Conservation (phyloP, 2,329 filamentous ascomycete species). For the Madurella mycetomatis region DNA sequence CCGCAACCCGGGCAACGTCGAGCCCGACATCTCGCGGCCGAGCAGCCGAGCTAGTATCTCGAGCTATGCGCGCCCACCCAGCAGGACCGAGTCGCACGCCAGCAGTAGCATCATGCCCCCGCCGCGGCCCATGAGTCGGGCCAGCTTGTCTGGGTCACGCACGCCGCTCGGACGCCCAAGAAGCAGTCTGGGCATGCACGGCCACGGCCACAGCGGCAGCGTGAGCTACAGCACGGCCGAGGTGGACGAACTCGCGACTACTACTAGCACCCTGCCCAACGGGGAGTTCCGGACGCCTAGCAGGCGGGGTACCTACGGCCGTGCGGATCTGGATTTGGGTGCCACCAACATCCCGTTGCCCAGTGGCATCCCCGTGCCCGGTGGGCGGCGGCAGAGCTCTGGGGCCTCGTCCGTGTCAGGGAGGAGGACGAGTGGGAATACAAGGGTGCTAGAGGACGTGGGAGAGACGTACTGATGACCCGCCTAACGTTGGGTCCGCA, state of each 20-base stretch:
- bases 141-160: constrained; percentile 56
- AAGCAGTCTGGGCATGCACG: constrained; percentile 62
- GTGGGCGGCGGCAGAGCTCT: constrained; percentile 29
- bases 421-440: constrained; percentile 15
- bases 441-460: constrained; percentile 23
- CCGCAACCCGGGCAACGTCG: constrained; percentile 43
- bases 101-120: constrained; percentile 40
- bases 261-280: constrained; percentile 22
- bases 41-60: constrained; percentile 67
- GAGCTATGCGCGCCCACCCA: constrained; percentile 50
- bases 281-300: constrained; percentile 47
- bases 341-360: constrained; percentile 47
- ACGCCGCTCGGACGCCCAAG: constrained; percentile 66
- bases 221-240: constrained; percentile 52
- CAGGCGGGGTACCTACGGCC: constrained; percentile 50
- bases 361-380: constrained; percentile 30
- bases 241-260: constrained; percentile 42
- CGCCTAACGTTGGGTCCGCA: not conserved
- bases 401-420: constrained; percentile 18
- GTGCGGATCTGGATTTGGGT: constrained; percentile 40
- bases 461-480: constrained; percentile 25
- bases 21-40: constrained; percentile 56
- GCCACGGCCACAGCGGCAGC: constrained; percentile 56
- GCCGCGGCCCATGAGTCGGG: constrained; percentile 60
- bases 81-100: constrained; percentile 42